Evolutionary conservation across 148 eudicot species (phyloP), one percentile per base, ranked within the genome.

Genomic region (Nepenthes gracilis): DNA sequence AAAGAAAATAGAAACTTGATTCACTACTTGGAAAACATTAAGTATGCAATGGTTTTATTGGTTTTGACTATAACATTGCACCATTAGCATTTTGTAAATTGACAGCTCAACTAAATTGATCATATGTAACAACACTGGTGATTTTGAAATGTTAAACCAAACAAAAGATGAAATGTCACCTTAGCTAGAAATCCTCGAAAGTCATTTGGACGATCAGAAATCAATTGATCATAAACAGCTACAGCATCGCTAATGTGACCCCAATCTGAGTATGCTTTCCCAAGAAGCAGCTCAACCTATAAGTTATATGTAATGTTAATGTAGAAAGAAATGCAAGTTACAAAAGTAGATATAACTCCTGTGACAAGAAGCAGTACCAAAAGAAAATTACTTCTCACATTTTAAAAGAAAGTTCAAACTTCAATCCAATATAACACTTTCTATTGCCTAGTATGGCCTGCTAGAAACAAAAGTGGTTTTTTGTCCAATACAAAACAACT

Each of bases 191-290:
- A 93, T 54, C 81, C 92, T 54, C 95, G 84, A 59, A 93, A 93
- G 52, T 93, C 99, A 67, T 83, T 70, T 45, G 95, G 99, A 75
- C 81, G 75, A 72, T 59, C 74, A 57, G 95, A 76, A 64, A 93
- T 93, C 69, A 93, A 83, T 64, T 78, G 83, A 81, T 93, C 95
- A 67, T 93, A 93, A 34, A 93, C 85, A 64, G 91, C 65, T 52
- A 86, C 72, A 33, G 99, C 99, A 78, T 93, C 99, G 58, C 91
- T 84, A 53, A 88, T 64, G 64, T 89, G 96, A 57, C 99, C 96
- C 99, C 99, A 88, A 55, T 86, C 96, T 52, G 99, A 77, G 76
- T 93, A 93, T 45, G 95, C 99, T 77, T 93, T 93, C 58, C 99
- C 99, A 56, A 93, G 95, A 68, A 93, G 83, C 78, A 93, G 70